Evolutionary conservation across 192 early-diverging fungal species (phyloP).

Genomic region (Entomortierella beljakovae): DNA sequence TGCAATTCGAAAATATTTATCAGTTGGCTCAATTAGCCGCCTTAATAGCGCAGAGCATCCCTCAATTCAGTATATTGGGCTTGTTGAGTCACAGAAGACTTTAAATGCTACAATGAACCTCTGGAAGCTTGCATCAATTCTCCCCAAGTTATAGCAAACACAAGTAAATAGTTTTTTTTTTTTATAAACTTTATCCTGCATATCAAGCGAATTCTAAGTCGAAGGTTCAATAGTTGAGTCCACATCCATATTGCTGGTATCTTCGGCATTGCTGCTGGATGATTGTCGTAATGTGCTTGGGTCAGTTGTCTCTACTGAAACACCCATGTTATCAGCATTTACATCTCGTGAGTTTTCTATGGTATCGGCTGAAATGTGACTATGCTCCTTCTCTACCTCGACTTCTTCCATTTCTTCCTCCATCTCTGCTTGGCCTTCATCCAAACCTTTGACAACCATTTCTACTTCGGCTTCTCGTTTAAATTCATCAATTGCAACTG

Average conservation of each 20-base stretch:
- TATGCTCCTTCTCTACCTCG: constrained; percentile 41
- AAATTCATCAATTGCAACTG: constrained; percentile 26
- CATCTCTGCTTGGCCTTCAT: constrained; percentile 53
- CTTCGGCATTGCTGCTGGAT: neutral
- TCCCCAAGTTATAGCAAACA: neutral
- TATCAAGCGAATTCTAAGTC: neutral
- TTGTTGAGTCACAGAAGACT: neutral
- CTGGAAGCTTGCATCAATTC: constrained; percentile 32
- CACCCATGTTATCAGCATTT: neutral
- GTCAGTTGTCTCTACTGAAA: neutral
- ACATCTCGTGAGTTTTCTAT: neutral
- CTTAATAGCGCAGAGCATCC: neutral
- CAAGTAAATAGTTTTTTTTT: neutral
- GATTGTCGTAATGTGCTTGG: neutral
- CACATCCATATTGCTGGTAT: constrained; percentile 19
- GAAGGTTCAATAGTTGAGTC: neutral
- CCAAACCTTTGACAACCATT: constrained; percentile 47
- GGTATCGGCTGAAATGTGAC: neutral
- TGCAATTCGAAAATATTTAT: constrained; percentile 4
- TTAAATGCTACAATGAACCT: constrained; percentile 7
- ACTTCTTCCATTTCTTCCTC: constrained; percentile 52
- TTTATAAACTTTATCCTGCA: neutral
- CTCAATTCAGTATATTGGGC: constrained; percentile 8
- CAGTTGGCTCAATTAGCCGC: neutral
- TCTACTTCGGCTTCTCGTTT: constrained; percentile 42